phyloP scores from a whole-genome alignment of 2,329 filamentous ascomycete genomes.

The Alternaria solani region DNA sequence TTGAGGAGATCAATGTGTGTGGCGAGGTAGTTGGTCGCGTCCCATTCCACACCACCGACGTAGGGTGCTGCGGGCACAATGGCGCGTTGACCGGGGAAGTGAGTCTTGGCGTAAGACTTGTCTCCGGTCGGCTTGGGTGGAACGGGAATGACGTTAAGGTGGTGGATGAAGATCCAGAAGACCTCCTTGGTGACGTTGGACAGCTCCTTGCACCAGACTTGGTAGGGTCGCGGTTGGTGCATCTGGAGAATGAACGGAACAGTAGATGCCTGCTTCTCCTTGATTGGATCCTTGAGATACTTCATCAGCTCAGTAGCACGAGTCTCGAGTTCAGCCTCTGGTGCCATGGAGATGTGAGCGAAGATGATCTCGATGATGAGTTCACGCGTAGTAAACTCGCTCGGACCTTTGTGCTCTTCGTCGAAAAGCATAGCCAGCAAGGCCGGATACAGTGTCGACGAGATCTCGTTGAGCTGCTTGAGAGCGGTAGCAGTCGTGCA shows the following conservation, averaged over 20 bases:
- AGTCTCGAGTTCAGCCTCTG: conserved; percentile 65
- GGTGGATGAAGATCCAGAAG: conserved; percentile 98
- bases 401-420: conserved; percentile 96
- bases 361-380: conserved; percentile 91
- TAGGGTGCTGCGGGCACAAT: conserved; percentile 95
- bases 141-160: conserved; percentile 83
- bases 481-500: conserved; percentile 90
- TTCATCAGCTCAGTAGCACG: conserved; percentile 77
- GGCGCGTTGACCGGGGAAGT: conserved; percentile 86
- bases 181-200: conserved; percentile 95
- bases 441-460: conserved; percentile 82
- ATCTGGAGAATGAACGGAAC: conserved; percentile 90
- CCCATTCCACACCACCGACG: conserved; percentile 97
- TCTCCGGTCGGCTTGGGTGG: conserved; percentile 49
- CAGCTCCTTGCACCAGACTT: conserved; percentile 92
- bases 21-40: conserved; percentile 94
- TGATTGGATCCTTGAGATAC: conserved; percentile 80
- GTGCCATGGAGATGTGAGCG: conserved; percentile 77
- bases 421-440: conserved; percentile 91
- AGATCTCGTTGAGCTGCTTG: conserved; percentile 80
- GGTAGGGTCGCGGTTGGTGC: conserved; percentile 85
- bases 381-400: conserved; percentile 91
- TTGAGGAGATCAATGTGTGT: conserved; percentile 93
- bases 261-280: conserved; percentile 75
- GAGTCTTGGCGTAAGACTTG: conserved; percentile 63